Percentiles rank a stretch among this genome's conserved stretches.
Conservation (phyloP, 495 filamentous ascomycete genomes). For the Trypethelium eluteriae region DNA sequence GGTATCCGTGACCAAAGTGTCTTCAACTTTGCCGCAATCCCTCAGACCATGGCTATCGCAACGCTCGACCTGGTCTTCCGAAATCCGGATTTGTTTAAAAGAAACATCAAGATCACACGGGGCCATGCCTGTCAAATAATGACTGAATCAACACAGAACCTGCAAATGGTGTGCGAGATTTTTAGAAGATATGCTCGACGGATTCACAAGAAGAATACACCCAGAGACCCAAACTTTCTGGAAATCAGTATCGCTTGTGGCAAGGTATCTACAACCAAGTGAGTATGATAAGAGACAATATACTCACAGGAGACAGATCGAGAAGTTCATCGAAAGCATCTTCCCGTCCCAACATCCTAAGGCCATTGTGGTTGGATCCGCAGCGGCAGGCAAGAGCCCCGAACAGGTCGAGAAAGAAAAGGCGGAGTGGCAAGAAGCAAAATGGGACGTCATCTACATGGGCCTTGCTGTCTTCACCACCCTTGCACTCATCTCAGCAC, state of each 20-base stretch:
- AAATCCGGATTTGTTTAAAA: conserved; percentile 79
- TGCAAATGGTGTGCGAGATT: conserved; percentile 65
- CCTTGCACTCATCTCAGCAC: conserved; percentile 49
- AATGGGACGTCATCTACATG: conserved; percentile 56
- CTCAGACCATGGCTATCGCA: conserved; percentile 97
- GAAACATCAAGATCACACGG: conserved; percentile 93
- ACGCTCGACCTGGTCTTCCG: conserved; percentile 87
- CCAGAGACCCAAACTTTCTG: conserved; percentile 85
- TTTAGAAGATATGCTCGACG: conserved; percentile 68
- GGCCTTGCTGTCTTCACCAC: conserved; percentile 52
- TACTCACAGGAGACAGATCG: conserved; percentile 54
- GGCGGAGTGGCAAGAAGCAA: conserved; percentile 45
- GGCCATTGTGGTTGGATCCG: conserved; percentile 34
- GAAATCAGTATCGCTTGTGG: conserved; percentile 87
- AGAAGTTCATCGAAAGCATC: conserved; percentile 93
- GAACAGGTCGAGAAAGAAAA: conserved; percentile 45
- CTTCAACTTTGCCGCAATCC: conserved; percentile 99
- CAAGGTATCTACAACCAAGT: conserved; percentile 48
- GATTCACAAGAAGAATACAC: conserved; percentile 92
- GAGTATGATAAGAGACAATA: neutral
- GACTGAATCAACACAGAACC: conserved; percentile 84
- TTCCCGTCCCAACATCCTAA: conserved; percentile 67
- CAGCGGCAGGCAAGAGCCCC: conserved; percentile 33
- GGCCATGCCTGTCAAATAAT: conserved; percentile 87
- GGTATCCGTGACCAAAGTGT: conserved; percentile 93